These are phyloP conservation scores for Populus hybrid DNA, from an alignment of 441 rosid species.

Conservation along the genomic window DNA sequence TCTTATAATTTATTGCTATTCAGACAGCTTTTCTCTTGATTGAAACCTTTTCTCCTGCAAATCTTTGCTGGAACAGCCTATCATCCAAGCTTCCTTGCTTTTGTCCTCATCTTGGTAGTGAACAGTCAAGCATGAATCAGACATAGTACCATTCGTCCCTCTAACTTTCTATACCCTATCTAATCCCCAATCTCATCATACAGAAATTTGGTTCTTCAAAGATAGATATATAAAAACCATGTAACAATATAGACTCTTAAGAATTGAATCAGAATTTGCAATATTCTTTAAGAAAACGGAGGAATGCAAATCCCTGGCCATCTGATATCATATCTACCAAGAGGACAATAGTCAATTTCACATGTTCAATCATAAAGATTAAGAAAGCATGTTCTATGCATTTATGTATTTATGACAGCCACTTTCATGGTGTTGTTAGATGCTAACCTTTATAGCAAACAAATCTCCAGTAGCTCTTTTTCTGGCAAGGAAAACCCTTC, in stretches of 20 bases:
- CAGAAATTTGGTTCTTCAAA: neutral
- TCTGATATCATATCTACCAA: neutral
- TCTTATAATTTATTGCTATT: neutral
- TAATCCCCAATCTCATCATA: neutral
- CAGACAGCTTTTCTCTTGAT: neutral
- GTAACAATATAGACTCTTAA: neutral
- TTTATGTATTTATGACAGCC: neutral
- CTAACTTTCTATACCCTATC: neutral
- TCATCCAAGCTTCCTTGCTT: neutral
- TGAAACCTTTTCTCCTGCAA: neutral
- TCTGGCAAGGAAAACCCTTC: conserved; percentile 88
- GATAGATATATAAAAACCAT: neutral
- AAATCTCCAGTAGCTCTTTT: conserved; percentile 95
- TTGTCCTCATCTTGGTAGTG: neutral
- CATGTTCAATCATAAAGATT: neutral
- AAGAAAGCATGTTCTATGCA: neutral
- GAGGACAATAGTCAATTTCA: neutral
- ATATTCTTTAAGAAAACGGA: neutral
- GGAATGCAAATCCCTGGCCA: neutral
- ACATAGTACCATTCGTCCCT: neutral
- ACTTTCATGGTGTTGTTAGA: conserved; percentile 8
- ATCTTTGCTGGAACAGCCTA: neutral
- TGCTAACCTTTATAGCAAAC: conserved; percentile 89
- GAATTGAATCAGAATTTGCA: neutral
- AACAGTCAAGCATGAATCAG: neutral